phyloP scores from a whole-genome alignment of 805 yeast genomes.

The Tetrapisispora iriomotensis region DNA sequence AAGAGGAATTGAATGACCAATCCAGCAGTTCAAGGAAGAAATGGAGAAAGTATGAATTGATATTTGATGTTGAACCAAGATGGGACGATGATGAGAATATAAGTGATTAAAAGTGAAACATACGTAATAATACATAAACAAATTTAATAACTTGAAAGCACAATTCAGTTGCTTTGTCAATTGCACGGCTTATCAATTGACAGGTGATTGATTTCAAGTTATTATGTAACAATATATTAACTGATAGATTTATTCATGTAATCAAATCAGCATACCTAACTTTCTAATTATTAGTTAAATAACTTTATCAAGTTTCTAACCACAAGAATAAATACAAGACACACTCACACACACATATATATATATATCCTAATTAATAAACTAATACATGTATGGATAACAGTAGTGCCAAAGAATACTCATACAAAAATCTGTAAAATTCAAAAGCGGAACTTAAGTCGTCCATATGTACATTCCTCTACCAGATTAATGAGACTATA shows the following conservation, averaged over 20 bases:
- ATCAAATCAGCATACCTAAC: too few relatives aligned
- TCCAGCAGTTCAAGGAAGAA: conserved; percentile 24
- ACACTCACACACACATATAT: too few relatives aligned
- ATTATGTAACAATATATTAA: too few relatives aligned
- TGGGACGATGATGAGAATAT: conserved; percentile 23
- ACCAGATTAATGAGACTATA: conserved; percentile 26
- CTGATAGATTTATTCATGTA: too few relatives aligned
- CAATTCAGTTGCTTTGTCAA: too few relatives aligned
- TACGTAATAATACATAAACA: too few relatives aligned
- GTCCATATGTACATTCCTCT: conserved; percentile 13
- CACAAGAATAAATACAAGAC: too few relatives aligned
- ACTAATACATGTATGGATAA: conserved; percentile 15
- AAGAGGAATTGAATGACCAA: conserved; percentile 24
- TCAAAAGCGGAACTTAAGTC: conserved; percentile 22
- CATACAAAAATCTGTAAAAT: not conserved
- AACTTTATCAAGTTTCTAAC: too few relatives aligned
- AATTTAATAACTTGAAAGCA: too few relatives aligned
- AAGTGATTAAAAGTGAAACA: conserved; percentile 24
- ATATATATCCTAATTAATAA: not conserved
- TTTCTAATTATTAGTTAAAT: too few relatives aligned
- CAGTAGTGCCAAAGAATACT: conserved; percentile 19
- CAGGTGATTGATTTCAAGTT: too few relatives aligned
- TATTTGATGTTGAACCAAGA: conserved; percentile 29
- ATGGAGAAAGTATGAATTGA: conserved; percentile 30
- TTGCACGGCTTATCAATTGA: too few relatives aligned